Percentiles rank a stretch among this genome's conserved stretches.
Conservation (phyloP, 1,284 basidiomycete species). For the Flammula alnicola region DNA sequence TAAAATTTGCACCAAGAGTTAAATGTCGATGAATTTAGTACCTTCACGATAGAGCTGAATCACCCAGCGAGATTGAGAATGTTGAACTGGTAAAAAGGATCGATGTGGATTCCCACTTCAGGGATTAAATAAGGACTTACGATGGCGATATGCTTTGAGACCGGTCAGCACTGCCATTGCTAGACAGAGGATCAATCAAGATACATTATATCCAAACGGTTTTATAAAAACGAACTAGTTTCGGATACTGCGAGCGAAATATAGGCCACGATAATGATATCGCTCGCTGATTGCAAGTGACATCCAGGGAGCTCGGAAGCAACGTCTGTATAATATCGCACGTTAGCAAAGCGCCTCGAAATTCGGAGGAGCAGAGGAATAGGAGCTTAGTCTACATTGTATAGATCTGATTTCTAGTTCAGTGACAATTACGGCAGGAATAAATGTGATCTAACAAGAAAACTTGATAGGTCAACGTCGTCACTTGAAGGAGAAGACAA, state of each 20-base stretch:
- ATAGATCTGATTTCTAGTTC: too few relatives aligned
- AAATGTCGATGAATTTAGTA: conserved; percentile 23
- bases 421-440: too few relatives aligned
- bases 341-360: too few relatives aligned
- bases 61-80: conserved; percentile 40
- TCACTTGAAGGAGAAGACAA: too few relatives aligned
- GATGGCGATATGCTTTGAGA: conserved; percentile 41
- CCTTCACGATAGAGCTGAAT: conserved; percentile 46
- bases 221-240: conserved; percentile 38
- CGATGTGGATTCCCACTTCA: not conserved
- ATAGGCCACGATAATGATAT: conserved; percentile 44
- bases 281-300: conserved; percentile 33
- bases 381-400: too few relatives aligned
- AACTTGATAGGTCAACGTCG: too few relatives aligned
- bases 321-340: too few relatives aligned
- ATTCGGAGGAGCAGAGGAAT: too few relatives aligned
- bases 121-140: conserved; percentile 29
- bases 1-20: not conserved
- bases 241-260: conserved; percentile 44
- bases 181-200: conserved; percentile 20
- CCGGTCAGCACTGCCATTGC: conserved; percentile 43
- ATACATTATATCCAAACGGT: not conserved
- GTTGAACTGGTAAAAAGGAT: conserved; percentile 38
- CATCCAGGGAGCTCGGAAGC: conserved; percentile 33
- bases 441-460: too few relatives aligned